phyloP scores from a whole-genome alignment of 2,329 filamentous ascomycete species.

The Aspergillus pseudonomiae region DNA sequence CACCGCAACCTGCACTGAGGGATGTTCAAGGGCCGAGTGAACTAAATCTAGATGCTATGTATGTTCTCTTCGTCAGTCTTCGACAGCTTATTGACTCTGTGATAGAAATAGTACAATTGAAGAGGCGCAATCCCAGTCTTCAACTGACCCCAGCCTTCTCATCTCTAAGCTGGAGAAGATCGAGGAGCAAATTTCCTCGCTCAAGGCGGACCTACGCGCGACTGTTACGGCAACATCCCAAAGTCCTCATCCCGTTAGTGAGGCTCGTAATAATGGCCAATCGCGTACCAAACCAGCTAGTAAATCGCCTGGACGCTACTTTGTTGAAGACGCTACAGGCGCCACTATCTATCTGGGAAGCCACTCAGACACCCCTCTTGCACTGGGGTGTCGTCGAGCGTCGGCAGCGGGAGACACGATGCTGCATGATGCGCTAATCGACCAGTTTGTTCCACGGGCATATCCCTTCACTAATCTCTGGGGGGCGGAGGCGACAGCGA shows the following conservation, averaged over 20 bases:
- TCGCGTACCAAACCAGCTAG: not conserved
- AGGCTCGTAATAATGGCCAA: not conserved
- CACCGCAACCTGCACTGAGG: not conserved
- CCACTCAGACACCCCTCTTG: conserved; percentile 24
- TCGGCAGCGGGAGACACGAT: conserved; percentile 10
- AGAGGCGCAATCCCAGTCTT: not conserved
- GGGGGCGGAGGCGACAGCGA: conserved; percentile 19
- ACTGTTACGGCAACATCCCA: not conserved
- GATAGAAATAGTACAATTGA: not conserved
- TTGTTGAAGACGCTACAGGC: conserved; percentile 27
- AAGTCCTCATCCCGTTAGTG: not conserved
- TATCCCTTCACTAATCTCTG: conserved; percentile 30
- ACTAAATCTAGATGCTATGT: conserved; percentile 3
- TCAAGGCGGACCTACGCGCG: conserved; percentile 24
- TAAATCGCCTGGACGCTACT: conserved; percentile 22
- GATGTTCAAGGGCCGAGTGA: not conserved
- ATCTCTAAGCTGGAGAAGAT: conserved; percentile 21
- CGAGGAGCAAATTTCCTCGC: conserved; percentile 25
- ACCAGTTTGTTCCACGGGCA: conserved; percentile 24
- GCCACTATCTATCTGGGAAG: conserved; percentile 27
- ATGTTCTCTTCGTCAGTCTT: not conserved
- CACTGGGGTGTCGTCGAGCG: conserved; percentile 19
- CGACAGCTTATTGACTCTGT: not conserved
- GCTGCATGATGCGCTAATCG: conserved; percentile 16
- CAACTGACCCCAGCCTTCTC: not conserved